Evolutionary conservation across 129 eudicot species (phyloP).

Genomic region (sunflower (Helianthus annuus)): HanXRQr2.0-SUNRISE NC_035445.2:113612693-113613192

Average conservation of each 20-base stretch:
- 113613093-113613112: neutral
- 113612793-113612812: slow-evolving; percentile 87
- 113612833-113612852: slow-evolving; percentile 73
- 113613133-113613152: too few species aligned
- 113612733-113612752: neutral
- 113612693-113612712: slow-evolving; percentile 85
- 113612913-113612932: slow-evolving; percentile 20
- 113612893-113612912: slow-evolving; percentile 16
- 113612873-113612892: neutral
- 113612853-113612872: neutral
- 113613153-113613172: too few species aligned
- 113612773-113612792: slow-evolving; percentile 26
- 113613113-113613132: too few species aligned
- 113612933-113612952: slow-evolving; percentile 8
- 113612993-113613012: neutral
- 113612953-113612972: slow-evolving; percentile 24
- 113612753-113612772: neutral
- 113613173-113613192: too few species aligned
- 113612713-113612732: neutral
- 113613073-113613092: too few species aligned
- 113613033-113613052: too few species aligned
- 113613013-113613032: neutral
- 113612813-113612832: slow-evolving; percentile 90
- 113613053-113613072: too few species aligned
- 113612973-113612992: slow-evolving; percentile 24